phyloP scores from a whole-genome alignment of 1,284 basidiomycete genomes.

The Farysia itapuensis region DNA sequence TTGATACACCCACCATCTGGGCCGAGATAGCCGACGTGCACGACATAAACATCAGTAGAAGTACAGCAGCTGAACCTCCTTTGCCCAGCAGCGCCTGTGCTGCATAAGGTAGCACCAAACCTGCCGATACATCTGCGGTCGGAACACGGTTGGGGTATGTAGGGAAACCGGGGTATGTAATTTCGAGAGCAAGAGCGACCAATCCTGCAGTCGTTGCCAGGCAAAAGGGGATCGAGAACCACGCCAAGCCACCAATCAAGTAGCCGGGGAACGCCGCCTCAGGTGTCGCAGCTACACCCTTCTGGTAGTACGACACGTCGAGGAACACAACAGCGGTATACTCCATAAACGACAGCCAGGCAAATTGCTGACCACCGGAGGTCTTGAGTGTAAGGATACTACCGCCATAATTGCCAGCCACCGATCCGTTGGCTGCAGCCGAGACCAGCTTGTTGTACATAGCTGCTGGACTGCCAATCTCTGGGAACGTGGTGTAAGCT shows the following conservation, averaged over 20 bases:
- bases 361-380: constrained; percentile 45
- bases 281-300: constrained; percentile 48
- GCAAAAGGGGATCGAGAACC: constrained; percentile 50
- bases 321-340: constrained; percentile 47
- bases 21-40: constrained; percentile 52
- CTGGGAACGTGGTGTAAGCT: constrained; percentile 41
- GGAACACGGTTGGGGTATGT: constrained; percentile 45
- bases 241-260: constrained; percentile 46
- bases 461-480: constrained; percentile 36
- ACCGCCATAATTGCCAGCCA: constrained; percentile 39
- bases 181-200: constrained; percentile 47
- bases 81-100: constrained; percentile 48
- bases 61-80: constrained; percentile 41
- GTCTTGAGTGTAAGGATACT: constrained; percentile 42
- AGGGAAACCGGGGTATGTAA: constrained; percentile 39
- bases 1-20: constrained; percentile 43
- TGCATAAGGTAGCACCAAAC: constrained; percentile 48
- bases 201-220: constrained; percentile 50
- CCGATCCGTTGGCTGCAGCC: constrained; percentile 12
- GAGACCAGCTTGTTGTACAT: constrained; percentile 41
- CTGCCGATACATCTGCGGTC: constrained; percentile 43
- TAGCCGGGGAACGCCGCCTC: constrained; percentile 46
- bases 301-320: constrained; percentile 47
- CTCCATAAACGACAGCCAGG: constrained; percentile 36
- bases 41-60: constrained; percentile 52